phyloP scores from a whole-genome alignment of 140 eudicot species.

The Senecio squalidus region DNA sequence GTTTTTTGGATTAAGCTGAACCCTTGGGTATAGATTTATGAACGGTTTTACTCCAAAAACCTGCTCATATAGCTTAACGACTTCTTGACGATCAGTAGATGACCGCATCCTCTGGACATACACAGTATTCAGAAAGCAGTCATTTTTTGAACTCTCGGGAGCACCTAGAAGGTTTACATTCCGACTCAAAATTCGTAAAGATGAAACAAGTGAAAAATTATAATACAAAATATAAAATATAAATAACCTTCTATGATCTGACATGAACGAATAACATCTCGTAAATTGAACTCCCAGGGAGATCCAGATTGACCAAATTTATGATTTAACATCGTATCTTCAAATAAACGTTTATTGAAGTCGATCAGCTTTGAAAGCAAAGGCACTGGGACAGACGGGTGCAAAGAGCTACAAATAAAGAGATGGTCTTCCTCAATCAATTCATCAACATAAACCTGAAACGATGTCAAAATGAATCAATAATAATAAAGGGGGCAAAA shows the following conservation, averaged over 20 bases:
- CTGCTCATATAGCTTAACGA: slow-evolving; percentile 53
- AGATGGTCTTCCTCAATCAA: slow-evolving; percentile 59
- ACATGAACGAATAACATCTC: slow-evolving; percentile 90
- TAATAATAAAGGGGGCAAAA: background rate
- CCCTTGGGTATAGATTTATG: slow-evolving; percentile 59
- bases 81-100: slow-evolving; percentile 60
- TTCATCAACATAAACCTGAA: slow-evolving; percentile 95
- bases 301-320: slow-evolving; percentile 90
- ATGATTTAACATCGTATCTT: slow-evolving; percentile 71
- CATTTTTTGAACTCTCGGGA: slow-evolving; percentile 43
- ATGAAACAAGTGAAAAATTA: background rate
- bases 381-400: slow-evolving; percentile 51
- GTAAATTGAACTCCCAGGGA: slow-evolving; percentile 98
- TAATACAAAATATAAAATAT: background rate
- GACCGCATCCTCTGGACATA: slow-evolving; percentile 98
- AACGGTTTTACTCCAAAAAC: slow-evolving; percentile 53
- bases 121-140: slow-evolving; percentile 71
- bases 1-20: slow-evolving; percentile 48
- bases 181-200: background rate
- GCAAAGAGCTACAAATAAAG: slow-evolving; percentile 60
- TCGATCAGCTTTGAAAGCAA: slow-evolving; percentile 48
- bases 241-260: slow-evolving; percentile 70
- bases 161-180: slow-evolving; percentile 38
- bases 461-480: background rate
- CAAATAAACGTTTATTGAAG: slow-evolving; percentile 65